Conservation (phyloP, 176 grass and related monocot genomes). For the Thalia dealbata region DNA sequence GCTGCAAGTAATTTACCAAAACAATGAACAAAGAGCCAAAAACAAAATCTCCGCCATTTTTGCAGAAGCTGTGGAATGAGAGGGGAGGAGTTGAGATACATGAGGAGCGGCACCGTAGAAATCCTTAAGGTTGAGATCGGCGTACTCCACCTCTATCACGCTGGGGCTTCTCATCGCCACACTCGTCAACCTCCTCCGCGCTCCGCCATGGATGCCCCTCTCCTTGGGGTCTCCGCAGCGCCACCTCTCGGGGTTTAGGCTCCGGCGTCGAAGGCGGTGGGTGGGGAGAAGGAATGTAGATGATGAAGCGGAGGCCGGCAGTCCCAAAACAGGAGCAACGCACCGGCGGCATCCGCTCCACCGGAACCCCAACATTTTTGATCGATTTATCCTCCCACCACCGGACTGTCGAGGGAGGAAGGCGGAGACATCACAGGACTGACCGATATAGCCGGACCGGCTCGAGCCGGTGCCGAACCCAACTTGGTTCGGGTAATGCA, state of each 20-base stretch:
- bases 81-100: background rate
- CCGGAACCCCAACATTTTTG: background rate
- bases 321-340: background rate
- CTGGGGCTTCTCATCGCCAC: slow-evolving; percentile 36
- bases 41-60: background rate
- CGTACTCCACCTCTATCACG: slow-evolving; percentile 67
- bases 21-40: background rate
- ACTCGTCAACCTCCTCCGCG: background rate
- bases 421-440: too few relatives aligned
- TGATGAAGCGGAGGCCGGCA: background rate
- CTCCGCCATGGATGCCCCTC: background rate
- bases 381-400: background rate
- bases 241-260: background rate
- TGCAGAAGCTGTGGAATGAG: background rate
- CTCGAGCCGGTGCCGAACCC: too few relatives aligned
- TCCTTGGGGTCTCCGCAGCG: background rate
- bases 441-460: too few relatives aligned
- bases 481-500: too few relatives aligned
- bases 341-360: background rate
- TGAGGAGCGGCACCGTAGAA: slow-evolving; percentile 33
- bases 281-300: background rate
- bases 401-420: too few relatives aligned
- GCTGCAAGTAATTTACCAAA: slow-evolving; percentile 26
- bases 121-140: slow-evolving; percentile 71
- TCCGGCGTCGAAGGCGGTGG: background rate